Conservation (phyloP, 1,139 yeast species). For the Yamadazyma kanchanaburiensis region DNA sequence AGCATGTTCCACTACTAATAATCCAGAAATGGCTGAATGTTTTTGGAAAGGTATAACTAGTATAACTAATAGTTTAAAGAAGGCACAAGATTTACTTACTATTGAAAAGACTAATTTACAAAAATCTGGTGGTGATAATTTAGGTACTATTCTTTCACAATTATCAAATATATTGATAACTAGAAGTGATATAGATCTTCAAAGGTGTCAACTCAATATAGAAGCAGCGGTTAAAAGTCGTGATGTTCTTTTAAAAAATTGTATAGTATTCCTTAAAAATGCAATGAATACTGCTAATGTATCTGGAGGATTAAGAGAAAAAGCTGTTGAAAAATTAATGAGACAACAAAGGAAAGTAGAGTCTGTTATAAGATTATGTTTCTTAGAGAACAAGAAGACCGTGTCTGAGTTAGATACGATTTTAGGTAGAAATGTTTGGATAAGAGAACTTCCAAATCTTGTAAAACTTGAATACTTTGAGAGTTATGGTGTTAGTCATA, state of each 20-base stretch:
- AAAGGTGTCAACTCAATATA: conserved; percentile 34
- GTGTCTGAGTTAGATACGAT: conserved; percentile 34
- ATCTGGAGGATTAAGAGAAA: conserved; percentile 51
- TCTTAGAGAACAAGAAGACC: conserved; percentile 38
- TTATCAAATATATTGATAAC: conserved; percentile 44
- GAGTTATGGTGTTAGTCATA: conserved; percentile 17
- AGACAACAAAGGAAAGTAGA: conserved; percentile 43
- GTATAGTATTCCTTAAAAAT: conserved; percentile 41
- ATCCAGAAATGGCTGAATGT: conserved; percentile 10
- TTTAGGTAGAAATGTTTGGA: conserved; percentile 34
- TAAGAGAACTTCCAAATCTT: conserved; percentile 19
- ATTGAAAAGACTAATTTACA: conserved; percentile 16
- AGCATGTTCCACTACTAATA: conserved; percentile 8
- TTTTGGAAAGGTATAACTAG: conserved; percentile 40
- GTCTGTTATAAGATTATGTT: conserved; percentile 43
- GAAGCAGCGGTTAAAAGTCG: conserved; percentile 28
- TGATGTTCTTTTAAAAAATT: conserved; percentile 32
- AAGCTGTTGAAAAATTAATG: conserved; percentile 37
- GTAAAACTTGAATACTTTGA: conserved; percentile 28
- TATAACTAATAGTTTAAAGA: conserved; percentile 36
- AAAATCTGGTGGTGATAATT: conserved; percentile 19
- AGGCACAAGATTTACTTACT: conserved; percentile 34
- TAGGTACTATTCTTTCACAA: conserved; percentile 38
- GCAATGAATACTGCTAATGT: conserved; percentile 45
- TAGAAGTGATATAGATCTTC: conserved; percentile 53